Evolutionary conservation across 176 grass and related monocot genomes (phyloP), one percentile per base, ranked within the genome.

Genomic region (Chrysopogon serrulatus): DNA sequence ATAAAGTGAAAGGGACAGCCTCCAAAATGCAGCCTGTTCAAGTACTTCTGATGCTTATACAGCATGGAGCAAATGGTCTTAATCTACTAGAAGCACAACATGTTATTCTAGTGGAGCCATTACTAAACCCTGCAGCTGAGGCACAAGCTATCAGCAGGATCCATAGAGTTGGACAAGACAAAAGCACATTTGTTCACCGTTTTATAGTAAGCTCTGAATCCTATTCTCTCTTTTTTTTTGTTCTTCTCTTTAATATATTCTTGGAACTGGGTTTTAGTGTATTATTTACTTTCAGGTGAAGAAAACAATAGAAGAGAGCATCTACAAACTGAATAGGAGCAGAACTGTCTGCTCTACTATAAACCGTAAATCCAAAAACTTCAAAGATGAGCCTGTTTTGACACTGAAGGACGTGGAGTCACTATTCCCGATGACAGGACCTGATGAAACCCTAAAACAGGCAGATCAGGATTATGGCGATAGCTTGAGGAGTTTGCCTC

Each of bases 11-110:
- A 71, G 56, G 17, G 40, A 70, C 84, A 67, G 21, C 23, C 31
- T 76, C 59, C 28, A 74, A 86, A 70, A 68, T 51, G 47, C 88
- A 76, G 41, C 70, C 83, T 64, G 62, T 90, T 88, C 93, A 93
- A 85, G 96, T 95, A 51, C 80, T 98, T 33, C 74, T 98, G 87
- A 98, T 98, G 96, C 91, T 95, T 79, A 90, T 95, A 48, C 89
- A 93, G 61, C 92, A 98, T 72, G 96, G 96, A 8, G 93, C 96
- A 36, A 98, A 95, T 53, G 92, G 96, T 84, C 92, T 98, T 69
- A 98, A 98, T 93, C 92, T 98, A n/a, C 82, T 98, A 26, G 96
- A 98, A 93, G 96, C 92, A 77, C 96, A 93, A 43, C 92, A 98
- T 86, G 92, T 98, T 68, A 91, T 98, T 83, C 76, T 98, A 49